phyloP scores from a whole-genome alignment of 164 flowering plant genomes.

The Echeveria elegans region DNA sequence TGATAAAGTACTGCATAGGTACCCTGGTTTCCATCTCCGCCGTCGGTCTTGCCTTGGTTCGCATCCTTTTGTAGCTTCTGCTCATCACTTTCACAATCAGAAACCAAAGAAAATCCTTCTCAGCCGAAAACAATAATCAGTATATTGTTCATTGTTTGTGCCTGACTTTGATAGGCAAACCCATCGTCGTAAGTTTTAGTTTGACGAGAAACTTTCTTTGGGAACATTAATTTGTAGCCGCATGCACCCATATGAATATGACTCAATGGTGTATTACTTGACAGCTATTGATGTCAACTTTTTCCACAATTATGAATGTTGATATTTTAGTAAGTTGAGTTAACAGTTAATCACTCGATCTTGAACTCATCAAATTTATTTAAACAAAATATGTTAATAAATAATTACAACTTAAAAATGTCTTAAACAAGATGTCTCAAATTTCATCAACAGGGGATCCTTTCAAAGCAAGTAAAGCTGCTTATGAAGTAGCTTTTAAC shows the following conservation, averaged over 20 bases:
- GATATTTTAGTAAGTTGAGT: no score
- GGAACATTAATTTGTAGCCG: no score
- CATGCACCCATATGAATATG: no score
- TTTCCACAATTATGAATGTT: no score
- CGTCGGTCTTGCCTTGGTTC: constrained; percentile 49
- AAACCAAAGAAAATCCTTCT: neutral
- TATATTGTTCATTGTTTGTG: neutral
- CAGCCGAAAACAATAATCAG: neutral
- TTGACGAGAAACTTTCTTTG: neutral
- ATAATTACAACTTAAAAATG: no score
- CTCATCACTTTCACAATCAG: neutral
- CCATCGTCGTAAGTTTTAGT: constrained; percentile 16
- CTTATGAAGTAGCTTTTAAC: constrained; percentile 70
- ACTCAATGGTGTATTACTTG: no score
- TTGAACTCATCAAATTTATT: no score
- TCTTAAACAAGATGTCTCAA: neutral
- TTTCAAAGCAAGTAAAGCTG: constrained; percentile 78
- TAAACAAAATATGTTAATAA: no score
- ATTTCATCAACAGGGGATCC: constrained; percentile 16
- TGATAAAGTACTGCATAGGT: constrained; percentile 64
- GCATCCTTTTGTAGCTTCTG: constrained; percentile 25
- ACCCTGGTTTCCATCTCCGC: constrained; percentile 57
- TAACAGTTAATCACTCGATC: no score
- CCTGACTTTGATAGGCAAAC: constrained; percentile 17
- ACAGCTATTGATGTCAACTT: no score